These are phyloP conservation scores for Trypanosomatidae sp. DNA, from an alignment of 208 protist genomes.

Conservation along the genomic window DNA sequence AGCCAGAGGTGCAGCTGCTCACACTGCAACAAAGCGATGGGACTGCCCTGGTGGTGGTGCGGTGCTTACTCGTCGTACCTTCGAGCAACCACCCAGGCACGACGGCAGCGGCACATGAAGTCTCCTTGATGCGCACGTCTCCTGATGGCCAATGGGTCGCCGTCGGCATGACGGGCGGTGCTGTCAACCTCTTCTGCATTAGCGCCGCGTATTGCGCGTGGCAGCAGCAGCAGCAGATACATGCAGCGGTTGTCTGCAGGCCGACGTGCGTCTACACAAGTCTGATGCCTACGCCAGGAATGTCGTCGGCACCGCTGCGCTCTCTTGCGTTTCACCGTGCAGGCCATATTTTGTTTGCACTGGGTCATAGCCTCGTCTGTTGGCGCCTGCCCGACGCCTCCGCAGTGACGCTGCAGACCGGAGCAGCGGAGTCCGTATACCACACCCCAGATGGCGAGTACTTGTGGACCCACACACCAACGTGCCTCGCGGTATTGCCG, in stretches of 20 bases:
- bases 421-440: background rate
- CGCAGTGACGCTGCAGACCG: background rate
- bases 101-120: background rate
- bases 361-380: slow-evolving; percentile 17
- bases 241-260: slow-evolving; percentile 8
- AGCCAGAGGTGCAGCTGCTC: slow-evolving; percentile 22
- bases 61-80: slow-evolving; percentile 4
- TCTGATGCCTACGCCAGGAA: slow-evolving; percentile 15
- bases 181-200: slow-evolving; percentile 30
- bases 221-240: slow-evolving; percentile 1
- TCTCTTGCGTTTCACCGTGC: slow-evolving; percentile 20
- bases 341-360: slow-evolving; percentile 16
- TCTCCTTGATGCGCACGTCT: slow-evolving; percentile 8
- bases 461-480: slow-evolving; percentile 13
- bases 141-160: slow-evolving; percentile 30
- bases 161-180: slow-evolving; percentile 18
- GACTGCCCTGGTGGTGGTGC: slow-evolving; percentile 3
- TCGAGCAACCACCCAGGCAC: background rate
- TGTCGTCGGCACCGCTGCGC: slow-evolving; percentile 7
- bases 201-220: slow-evolving; percentile 9
- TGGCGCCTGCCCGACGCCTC: slow-evolving; percentile 16
- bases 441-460: slow-evolving; percentile 17
- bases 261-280: slow-evolving; percentile 14
- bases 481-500: slow-evolving; percentile 26
- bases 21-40: background rate